These are phyloP conservation scores for Cladophialophora chaetospira DNA, from an alignment of 2,329 filamentous ascomycete species.

Conservation along the genomic window DNA sequence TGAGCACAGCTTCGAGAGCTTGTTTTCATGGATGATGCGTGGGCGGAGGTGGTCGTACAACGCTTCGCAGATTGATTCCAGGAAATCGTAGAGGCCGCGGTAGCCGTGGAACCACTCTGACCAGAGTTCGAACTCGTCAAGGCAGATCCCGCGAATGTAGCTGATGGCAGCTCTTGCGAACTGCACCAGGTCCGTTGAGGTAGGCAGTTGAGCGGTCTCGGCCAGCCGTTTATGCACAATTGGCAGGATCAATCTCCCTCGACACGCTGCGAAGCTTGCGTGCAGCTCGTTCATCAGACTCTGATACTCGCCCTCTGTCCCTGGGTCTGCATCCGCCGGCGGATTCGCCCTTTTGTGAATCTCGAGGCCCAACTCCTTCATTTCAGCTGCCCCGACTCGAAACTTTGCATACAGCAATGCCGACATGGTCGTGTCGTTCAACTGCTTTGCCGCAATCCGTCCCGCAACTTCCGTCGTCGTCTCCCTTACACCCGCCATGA, in stretches of 20 bases:
- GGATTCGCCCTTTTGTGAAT: constrained; percentile 67
- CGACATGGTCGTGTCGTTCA: constrained; percentile 72
- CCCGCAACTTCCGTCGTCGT: constrained; percentile 64
- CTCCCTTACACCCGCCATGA: constrained; percentile 64
- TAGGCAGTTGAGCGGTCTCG: constrained; percentile 59
- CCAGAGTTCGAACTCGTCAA: constrained; percentile 70
- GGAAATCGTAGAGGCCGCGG: constrained; percentile 64
- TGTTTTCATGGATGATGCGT: constrained; percentile 66
- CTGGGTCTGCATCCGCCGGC: constrained; percentile 60
- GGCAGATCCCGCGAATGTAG: constrained; percentile 65
- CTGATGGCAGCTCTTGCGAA: constrained; percentile 67
- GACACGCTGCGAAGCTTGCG: constrained; percentile 62
- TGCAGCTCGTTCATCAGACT: constrained; percentile 67
- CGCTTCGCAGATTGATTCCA: constrained; percentile 68
- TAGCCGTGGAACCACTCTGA: constrained; percentile 67
- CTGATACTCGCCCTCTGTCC: constrained; percentile 64
- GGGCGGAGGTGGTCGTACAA: constrained; percentile 67
- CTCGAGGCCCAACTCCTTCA: constrained; percentile 67
- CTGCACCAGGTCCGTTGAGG: constrained; percentile 63
- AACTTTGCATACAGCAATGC: constrained; percentile 72
- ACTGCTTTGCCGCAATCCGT: constrained; percentile 65
- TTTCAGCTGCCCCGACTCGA: constrained; percentile 64
- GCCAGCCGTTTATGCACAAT: constrained; percentile 62
- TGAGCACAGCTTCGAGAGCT: constrained; percentile 67
- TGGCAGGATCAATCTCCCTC: constrained; percentile 61